These are phyloP conservation scores for Pelargonium myrrhifolium DNA, from an alignment of 441 rosid genomes.

Conservation along the genomic window DNA sequence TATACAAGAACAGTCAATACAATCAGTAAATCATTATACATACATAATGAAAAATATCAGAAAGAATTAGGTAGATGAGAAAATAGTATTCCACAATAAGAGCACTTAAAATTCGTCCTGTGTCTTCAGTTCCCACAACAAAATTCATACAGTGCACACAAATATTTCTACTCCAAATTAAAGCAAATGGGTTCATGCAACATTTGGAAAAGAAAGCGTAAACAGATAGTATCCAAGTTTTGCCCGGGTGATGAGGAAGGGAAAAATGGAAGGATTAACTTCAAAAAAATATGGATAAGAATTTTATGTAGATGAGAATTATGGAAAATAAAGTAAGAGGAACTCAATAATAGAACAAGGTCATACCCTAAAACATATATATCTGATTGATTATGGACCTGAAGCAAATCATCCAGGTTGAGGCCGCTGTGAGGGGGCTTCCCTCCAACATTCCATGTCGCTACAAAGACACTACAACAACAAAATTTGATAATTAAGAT, in stretches of 20 bases:
- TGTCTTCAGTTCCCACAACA: too few species aligned
- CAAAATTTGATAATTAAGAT: neutral
- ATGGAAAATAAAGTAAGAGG: neutral
- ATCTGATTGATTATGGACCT: conserved; percentile 26
- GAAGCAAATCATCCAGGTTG: conserved; percentile 49
- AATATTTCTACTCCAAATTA: too few species aligned
- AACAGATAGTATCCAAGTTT: too few species aligned
- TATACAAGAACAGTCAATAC: conserved; percentile 1
- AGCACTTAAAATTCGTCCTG: too few species aligned
- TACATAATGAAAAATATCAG: neutral
- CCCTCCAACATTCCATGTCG: conserved; percentile 76
- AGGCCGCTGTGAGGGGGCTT: conserved; percentile 47
- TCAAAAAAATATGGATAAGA: too few species aligned
- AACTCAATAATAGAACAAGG: neutral
- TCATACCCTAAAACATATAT: conserved; percentile 33
- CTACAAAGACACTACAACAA: conserved; percentile 46
- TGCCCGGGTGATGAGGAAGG: too few species aligned
- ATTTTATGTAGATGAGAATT: too few species aligned
- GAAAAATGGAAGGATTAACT: too few species aligned
- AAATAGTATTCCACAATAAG: neutral
- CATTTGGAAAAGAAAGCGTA: too few species aligned
- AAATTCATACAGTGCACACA: too few species aligned
- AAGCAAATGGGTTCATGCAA: too few species aligned
- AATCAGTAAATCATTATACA: conserved; percentile 8
- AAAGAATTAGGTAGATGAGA: neutral